Conservation (phyloP, 78 protist species). For the Pigoraptor vietnamica region DNA sequence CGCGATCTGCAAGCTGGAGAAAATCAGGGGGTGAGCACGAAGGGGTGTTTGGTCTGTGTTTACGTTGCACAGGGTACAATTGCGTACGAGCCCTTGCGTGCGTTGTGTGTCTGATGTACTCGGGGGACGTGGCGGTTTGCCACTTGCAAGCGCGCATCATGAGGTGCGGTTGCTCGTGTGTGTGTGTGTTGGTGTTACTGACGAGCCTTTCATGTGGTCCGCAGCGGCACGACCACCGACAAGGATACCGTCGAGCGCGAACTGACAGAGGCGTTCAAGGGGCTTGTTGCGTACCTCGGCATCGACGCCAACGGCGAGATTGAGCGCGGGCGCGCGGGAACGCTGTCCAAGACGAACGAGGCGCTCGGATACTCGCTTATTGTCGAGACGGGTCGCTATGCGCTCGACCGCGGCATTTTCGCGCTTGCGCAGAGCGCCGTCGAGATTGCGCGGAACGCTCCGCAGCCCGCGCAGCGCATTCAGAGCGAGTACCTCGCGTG, state of each 20-base stretch:
- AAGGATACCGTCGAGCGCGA: neutral
- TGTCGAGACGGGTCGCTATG: neutral
- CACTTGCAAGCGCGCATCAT: too few relatives aligned
- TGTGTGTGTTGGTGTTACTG: neutral
- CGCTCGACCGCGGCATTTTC: neutral
- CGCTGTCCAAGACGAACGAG: neutral
- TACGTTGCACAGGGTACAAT: too few relatives aligned
- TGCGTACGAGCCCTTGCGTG: too few relatives aligned
- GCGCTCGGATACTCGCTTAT: neutral
- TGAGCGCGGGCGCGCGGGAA: neutral
- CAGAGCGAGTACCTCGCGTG: neutral
- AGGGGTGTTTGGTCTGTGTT: neutral
- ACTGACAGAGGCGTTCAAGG: neutral
- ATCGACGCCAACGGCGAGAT: neutral
- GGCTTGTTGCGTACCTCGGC: neutral
- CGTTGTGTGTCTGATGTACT: too few relatives aligned
- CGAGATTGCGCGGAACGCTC: neutral
- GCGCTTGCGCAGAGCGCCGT: neutral
- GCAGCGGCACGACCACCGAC: neutral
- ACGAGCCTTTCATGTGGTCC: neutral
- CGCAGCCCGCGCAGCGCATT: neutral
- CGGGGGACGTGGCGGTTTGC: too few relatives aligned
- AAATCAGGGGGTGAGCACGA: neutral
- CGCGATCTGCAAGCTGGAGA: neutral
- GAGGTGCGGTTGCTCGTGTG: too few relatives aligned